Base-by-base conservation (phyloP, 1,284 basidiomycete genomes). In the Sporisorium exsertum region DNA sequence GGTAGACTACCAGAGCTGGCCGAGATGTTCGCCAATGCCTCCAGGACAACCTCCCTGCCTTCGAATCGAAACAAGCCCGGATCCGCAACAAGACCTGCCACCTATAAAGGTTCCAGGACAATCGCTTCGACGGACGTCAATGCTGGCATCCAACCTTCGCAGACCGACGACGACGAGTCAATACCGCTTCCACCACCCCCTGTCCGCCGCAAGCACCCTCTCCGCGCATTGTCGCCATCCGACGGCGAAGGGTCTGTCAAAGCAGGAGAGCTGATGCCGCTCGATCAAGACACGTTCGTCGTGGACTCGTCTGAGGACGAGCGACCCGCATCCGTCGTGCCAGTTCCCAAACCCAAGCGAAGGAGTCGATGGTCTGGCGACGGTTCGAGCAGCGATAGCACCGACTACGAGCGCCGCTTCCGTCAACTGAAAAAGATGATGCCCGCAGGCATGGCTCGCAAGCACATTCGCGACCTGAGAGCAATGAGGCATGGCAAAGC, bases 401-500 rank as follows among this genome's bases (percentile, higher is more conserved):
- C 80, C 29, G 82, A 83, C 50, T 83, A 83, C 57, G 80, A 80
- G 22, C 72, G 77, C 10, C 78, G 79, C n/a, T 82, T 84, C 66
- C 77, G 78, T 12, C 66, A 78, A 27, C 71, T 84, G 13, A 81
- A 79, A 33, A 77, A 77, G 46, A 83, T 84, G 80, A 85, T 85
- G 82, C 84, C 84, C 0, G 73, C 76, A 3, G 73, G 72, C 35
- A 78, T 79, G 77, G 84, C 84, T 18, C 74, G 78, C 33, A 73
- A 75, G 52, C 78, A 82, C 64, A 84, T 85, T 29, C 78, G 79
- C 15, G 84, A 85, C 51, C 58, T 84, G 7, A 75, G 76, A 18
- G 78, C 78, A 4, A 85, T 85, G 84, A 72, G 81, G 5, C 78
- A 80, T 33, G 81, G 81, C n/a, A 77, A 81, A n/a, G 72, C 72